Evolutionary conservation across 768 basidiomycete genomes (phyloP), one percentile per base, ranked within the genome.

Genomic region (Suillus luteus): DNA sequence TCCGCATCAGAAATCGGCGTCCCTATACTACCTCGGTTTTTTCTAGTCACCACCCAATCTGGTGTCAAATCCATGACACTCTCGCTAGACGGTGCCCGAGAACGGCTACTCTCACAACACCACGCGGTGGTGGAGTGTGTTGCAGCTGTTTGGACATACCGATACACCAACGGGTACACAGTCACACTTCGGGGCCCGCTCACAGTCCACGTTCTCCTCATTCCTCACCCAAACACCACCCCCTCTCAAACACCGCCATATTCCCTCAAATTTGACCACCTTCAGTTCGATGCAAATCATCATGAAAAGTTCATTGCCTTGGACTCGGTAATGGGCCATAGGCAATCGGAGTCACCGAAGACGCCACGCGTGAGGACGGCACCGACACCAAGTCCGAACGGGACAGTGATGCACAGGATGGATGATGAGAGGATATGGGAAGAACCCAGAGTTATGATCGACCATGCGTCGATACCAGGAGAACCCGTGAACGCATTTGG

Each of bases 401-500:
- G 77, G 54, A 65, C 60, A 61, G 52, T 70, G 5, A 8, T 68
- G 15, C 76, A 72, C 62, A 66, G 71, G 64, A 35, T 61, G n/a
- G 85, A 85, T 44, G 85, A 88, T 55, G 86, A 85, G 24, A 84
- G 81, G 68, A 82, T 79, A 69, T 86, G 86, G 82, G 90, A 90
- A 48, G 91, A 92, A 67, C 87, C 86, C 8, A 76, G 86, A 62
- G 76, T 86, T 48, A 68, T 82, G 57, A 85, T 91, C 55, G 85
- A 86, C 19, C 79, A 78, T 41, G 89, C 85, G 38, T 80, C 80
- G n/a, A 84, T 93, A 67, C 92, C 93, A 14, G 85, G 86, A 5
- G 92, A 93, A 69, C 92, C 92, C 10, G 90, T 94, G 59, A 93
- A 93, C 70, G 90, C 90, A 24, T 94, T 93, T 76, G 92, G 92